phyloP scores from a whole-genome alignment of 129 eudicot species.

The Ambrosia trifida region DNA sequence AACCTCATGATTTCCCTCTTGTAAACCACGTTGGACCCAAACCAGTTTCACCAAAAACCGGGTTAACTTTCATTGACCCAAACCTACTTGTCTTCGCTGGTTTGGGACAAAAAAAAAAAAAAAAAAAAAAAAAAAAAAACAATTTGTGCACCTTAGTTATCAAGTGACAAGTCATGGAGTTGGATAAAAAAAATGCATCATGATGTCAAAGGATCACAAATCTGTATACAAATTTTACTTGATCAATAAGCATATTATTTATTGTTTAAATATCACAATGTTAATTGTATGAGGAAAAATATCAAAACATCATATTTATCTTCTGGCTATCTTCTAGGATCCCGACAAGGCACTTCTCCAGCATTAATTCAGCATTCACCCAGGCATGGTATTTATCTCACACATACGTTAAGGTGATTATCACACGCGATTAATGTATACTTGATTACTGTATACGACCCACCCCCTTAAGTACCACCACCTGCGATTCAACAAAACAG shows the following conservation, averaged over 20 bases:
- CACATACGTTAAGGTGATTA: slow-evolving; percentile 11
- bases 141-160: not conserved
- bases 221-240: slow-evolving; percentile 5
- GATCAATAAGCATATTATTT: slow-evolving; percentile 2
- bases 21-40: too few relatives aligned
- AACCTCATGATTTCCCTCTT: too few relatives aligned
- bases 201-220: slow-evolving; percentile 12
- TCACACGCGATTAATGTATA: not conserved
- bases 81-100: too few relatives aligned
- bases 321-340: slow-evolving; percentile 35
- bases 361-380: slow-evolving; percentile 45
- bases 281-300: not conserved
- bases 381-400: slow-evolving; percentile 51
- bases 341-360: slow-evolving; percentile 48
- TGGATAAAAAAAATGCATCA: not conserved
- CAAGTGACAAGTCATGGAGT: not conserved
- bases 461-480: not conserved
- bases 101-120: too few relatives aligned
- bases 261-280: slow-evolving; percentile 3
- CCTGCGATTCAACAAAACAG: not conserved
- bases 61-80: too few relatives aligned
- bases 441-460: not conserved
- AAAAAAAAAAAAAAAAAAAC: too few relatives aligned
- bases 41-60: too few relatives aligned
- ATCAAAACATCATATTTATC: slow-evolving; percentile 10